Evolutionary conservation across 2,329 filamentous ascomycete species (phyloP).

Genomic region (Chaetomiaceae sp.): DNA sequence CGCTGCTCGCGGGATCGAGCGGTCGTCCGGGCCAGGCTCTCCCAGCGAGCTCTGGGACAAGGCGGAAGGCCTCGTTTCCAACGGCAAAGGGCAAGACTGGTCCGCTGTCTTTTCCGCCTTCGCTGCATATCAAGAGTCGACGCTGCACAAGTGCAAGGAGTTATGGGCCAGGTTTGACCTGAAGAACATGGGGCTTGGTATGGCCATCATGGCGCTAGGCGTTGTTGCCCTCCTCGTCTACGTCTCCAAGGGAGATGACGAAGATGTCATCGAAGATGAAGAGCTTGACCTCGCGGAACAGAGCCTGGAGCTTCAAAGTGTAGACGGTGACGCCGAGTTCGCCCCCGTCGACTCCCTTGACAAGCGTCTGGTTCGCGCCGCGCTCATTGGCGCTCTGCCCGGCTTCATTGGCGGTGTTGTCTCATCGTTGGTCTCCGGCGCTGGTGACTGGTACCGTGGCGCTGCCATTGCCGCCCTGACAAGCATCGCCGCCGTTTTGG

Average conservation of each 20-base stretch:
- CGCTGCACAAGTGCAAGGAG: conserved; percentile 69
- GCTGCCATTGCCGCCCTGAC: conserved; percentile 38
- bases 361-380: conserved; percentile 35
- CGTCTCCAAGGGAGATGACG: conserved; percentile 54
- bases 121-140: conserved; percentile 68
- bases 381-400: conserved; percentile 30
- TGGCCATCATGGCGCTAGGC: conserved; percentile 62
- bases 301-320: conserved; percentile 46
- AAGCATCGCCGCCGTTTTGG: conserved; percentile 37
- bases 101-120: conserved; percentile 52
- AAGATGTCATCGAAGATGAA: conserved; percentile 47
- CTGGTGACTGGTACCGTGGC: conserved; percentile 37
- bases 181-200: conserved; percentile 74
- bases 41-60: conserved; percentile 53
- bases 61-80: conserved; percentile 34
- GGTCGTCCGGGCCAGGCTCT: conserved; percentile 47
- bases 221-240: conserved; percentile 68
- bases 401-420: conserved; percentile 30
- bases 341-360: conserved; percentile 34
- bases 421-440: conserved; percentile 30
- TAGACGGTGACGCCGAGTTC: conserved; percentile 25
- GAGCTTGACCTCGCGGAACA: conserved; percentile 56
- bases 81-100: conserved; percentile 29
- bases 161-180: conserved; percentile 93
- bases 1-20: conserved; percentile 60